Base-by-base conservation (phyloP, 495 filamentous ascomycete genomes). In the Talaromyces wortmannii region DNA sequence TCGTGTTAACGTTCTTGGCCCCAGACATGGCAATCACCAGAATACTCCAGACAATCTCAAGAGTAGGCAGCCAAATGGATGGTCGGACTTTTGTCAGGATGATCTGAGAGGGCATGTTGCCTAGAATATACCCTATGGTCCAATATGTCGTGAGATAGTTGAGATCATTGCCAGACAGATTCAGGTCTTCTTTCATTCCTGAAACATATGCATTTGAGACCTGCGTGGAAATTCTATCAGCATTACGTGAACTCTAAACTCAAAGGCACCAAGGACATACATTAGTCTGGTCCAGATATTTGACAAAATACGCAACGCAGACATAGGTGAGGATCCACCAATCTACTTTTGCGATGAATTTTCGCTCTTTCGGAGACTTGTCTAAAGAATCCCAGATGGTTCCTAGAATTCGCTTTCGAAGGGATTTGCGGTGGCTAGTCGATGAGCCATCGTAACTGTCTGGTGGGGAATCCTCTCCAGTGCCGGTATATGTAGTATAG, bases 121-220 rank as follows among this genome's bases (percentile, higher is more conserved):
- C 82, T 15, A 84, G 62, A n/a, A 84, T 76, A 60, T 83, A 81
- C 7, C 82, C 83, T 43, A 77, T 75, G 7, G 80, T 85, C 68
- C 78, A 86, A 46, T 69, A 75, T 1, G 76, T 79, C 15, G 67
- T 71, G 60, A 78, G 66, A 32, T 65, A 33, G 44, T 68, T 70
- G 31, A 70, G 45, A 62, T 85, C 68, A 44, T 77, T 79, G 7
- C 80, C 79, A 23, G 70, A 63, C 17, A 85, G 60, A 15, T 66
- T 62, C 7, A 83, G 61, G 33, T 77, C 74, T 57, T 82, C 78
- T 55, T 82, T 76, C 80, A 81, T 82, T 5, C 78, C 78, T 6
- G 75, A 79, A 0, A 82, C 65, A 56, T 72, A 78, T 6, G 72
- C 72, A 58, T 72, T 73, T 57, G 70, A 69, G 13, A 87, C 50